Evolutionary conservation across 2,329 filamentous ascomycete species (phyloP).

Genomic region (Trichoderma sp.): DNA sequence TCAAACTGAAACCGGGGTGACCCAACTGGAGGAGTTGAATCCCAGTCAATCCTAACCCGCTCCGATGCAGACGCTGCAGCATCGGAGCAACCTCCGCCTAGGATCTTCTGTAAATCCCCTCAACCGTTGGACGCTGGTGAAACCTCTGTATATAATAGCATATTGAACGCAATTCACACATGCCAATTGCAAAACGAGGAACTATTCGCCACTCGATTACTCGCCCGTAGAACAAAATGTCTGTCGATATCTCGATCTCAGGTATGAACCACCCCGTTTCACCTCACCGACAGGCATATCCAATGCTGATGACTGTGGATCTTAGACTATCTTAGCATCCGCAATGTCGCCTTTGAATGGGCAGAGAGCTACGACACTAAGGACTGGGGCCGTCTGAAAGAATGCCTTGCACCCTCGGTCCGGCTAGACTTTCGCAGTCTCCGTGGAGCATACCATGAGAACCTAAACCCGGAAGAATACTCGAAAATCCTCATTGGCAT

Average conservation of each 20-base stretch:
- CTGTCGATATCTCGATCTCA: conserved; percentile 7
- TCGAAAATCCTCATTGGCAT: conserved; percentile 12
- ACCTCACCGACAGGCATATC: neutral
- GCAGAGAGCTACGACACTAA: conserved; percentile 68
- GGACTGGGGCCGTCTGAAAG: conserved; percentile 61
- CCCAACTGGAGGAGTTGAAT: neutral
- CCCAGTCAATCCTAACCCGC: neutral
- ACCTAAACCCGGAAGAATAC: conserved; percentile 21
- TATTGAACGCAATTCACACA: neutral
- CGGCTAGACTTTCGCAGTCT: conserved; percentile 22
- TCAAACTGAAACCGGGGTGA: neutral
- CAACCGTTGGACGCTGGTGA: neutral
- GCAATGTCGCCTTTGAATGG: conserved; percentile 55
- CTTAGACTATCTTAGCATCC: conserved; percentile 23
- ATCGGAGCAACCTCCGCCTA: neutral
- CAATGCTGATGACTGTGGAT: neutral
- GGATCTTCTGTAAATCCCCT: neutral
- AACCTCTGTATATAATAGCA: neutral
- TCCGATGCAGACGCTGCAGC: neutral
- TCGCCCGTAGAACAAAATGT: neutral
- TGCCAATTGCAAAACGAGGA: neutral
- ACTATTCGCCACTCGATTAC: neutral
- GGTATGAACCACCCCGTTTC: neutral
- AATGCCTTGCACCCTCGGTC: conserved; percentile 58
- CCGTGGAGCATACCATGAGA: conserved; percentile 21